Evolutionary conservation across 1,139 yeast species (phyloP).

Genomic region (Hemisphaericaspora lyxosophila): DNA sequence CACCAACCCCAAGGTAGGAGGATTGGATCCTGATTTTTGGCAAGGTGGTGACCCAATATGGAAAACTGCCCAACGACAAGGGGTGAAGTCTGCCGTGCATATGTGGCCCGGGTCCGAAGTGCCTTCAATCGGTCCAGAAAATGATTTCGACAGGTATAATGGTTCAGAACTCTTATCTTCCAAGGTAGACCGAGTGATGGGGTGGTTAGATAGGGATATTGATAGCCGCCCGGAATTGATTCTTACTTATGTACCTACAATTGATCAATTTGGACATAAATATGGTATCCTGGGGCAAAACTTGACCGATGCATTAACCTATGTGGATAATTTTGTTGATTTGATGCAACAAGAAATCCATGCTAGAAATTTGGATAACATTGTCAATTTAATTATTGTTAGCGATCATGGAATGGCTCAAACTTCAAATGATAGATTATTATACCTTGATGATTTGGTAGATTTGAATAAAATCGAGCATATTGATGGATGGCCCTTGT

Average conservation of each 20-base stretch:
- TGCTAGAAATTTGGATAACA: slow-evolving; percentile 55
- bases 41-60: slow-evolving; percentile 85
- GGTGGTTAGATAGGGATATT: slow-evolving; percentile 64
- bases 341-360: slow-evolving; percentile 48
- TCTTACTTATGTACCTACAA: slow-evolving; percentile 77
- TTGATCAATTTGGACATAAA: slow-evolving; percentile 73
- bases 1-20: slow-evolving; percentile 57
- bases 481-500: slow-evolving; percentile 88
- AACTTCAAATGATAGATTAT: slow-evolving; percentile 62
- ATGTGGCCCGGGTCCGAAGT: slow-evolving; percentile 98
- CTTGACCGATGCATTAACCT: slow-evolving; percentile 50
- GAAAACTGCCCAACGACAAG: slow-evolving; percentile 71
- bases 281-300: slow-evolving; percentile 66
- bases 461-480: slow-evolving; percentile 56
- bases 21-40: slow-evolving; percentile 70
- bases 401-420: slow-evolving; percentile 97
- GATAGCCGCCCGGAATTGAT: slow-evolving; percentile 69
- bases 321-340: slow-evolving; percentile 67
- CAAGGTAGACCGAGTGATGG: slow-evolving; percentile 57
- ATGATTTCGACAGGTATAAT: slow-evolving; percentile 61
- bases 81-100: slow-evolving; percentile 73
- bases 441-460: slow-evolving; percentile 68
- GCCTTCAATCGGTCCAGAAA: slow-evolving; percentile 43
- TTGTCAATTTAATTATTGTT: slow-evolving; percentile 73
- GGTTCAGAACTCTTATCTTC: slow-evolving; percentile 57